phyloP scores from a whole-genome alignment of 2,329 filamentous ascomycete species.

The Diaporthe sp. region DNA sequence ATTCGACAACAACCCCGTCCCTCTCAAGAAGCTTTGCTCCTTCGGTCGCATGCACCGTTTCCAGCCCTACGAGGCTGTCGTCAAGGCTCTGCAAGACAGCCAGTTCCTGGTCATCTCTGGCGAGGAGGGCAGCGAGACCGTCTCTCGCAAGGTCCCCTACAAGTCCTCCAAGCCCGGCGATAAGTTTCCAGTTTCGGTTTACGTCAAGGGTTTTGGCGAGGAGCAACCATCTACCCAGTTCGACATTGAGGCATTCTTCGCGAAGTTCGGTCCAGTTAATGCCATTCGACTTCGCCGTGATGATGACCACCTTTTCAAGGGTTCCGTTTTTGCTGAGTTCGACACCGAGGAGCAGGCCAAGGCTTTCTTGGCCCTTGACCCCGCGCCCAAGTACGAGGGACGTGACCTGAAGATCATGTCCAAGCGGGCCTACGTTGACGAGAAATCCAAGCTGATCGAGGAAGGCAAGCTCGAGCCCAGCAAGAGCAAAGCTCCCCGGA shows the following conservation, averaged over 20 bases:
- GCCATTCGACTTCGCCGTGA: constrained; percentile 88
- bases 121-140: constrained; percentile 77
- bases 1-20: constrained; percentile 83
- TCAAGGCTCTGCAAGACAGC: constrained; percentile 86
- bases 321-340: constrained; percentile 97
- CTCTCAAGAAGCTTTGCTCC: constrained; percentile 81
- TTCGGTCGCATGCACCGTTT: constrained; percentile 99
- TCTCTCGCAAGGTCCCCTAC: constrained; percentile 83
- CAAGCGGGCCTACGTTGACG: constrained; percentile 89
- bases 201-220: constrained; percentile 93
- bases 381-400: constrained; percentile 87
- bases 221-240: constrained; percentile 90
- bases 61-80: constrained; percentile 86
- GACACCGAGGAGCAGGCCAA: constrained; percentile 81
- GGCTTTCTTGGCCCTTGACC: constrained; percentile 84
- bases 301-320: constrained; percentile 85
- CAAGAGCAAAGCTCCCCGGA: constrained; percentile 53
- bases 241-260: constrained; percentile 94
- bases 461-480: constrained; percentile 77
- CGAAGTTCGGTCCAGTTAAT: constrained; percentile 82
- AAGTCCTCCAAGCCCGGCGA: constrained; percentile 71
- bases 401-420: constrained; percentile 85
- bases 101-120: constrained; percentile 80
- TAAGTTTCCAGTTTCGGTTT: constrained; percentile 82
- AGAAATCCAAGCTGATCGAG: constrained; percentile 80